These are phyloP conservation scores for Colletotrichum sp. DNA, from an alignment of 2,329 filamentous ascomycete species.

Conservation along the genomic window DNA sequence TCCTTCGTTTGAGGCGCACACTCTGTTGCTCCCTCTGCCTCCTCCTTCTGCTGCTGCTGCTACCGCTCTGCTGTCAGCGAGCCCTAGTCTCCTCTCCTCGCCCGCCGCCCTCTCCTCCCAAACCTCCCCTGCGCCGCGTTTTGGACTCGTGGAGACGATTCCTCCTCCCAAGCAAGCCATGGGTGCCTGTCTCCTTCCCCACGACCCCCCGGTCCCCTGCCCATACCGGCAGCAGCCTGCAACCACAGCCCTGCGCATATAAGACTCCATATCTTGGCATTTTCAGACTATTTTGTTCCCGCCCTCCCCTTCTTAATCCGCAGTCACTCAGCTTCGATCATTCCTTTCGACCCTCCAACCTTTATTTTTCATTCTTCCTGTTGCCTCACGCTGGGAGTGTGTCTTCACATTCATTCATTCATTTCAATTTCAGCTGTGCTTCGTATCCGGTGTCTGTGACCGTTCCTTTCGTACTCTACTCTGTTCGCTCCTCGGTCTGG, in stretches of 20 bases:
- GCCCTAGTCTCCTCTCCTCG: conserved; percentile 26
- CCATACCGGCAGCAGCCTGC: conserved; percentile 19
- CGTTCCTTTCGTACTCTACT: conserved; percentile 47
- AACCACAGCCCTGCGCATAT: conserved; percentile 38
- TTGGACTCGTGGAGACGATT: conserved; percentile 44
- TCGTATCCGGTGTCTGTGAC: conserved; percentile 43
- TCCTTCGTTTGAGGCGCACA: conserved; percentile 1
- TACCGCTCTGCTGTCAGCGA: conserved; percentile 28
- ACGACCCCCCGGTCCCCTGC: conserved; percentile 20
- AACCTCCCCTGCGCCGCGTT: conserved; percentile 40
- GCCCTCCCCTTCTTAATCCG: conserved; percentile 27
- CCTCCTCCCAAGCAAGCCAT: conserved; percentile 21
- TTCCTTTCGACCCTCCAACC: conserved; percentile 28
- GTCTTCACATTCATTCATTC: conserved; percentile 56
- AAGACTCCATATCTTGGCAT: conserved; percentile 44
- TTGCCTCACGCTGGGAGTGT: conserved; percentile 53
- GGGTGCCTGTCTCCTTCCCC: conserved; percentile 24
- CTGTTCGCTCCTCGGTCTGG: conserved; percentile 51
- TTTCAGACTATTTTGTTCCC: conserved; percentile 33
- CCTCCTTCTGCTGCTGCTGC: not conserved
- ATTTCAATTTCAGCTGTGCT: conserved; percentile 33
- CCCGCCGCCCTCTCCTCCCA: conserved; percentile 21
- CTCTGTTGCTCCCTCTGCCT: conserved; percentile 4
- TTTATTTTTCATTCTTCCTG: conserved; percentile 26
- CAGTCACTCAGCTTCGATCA: conserved; percentile 26